Percentiles rank a stretch among this genome's conserved stretches.
Conservation (phyloP, 1,284 basidiomycete species). For the Ceratobasidium sp. region DNA sequence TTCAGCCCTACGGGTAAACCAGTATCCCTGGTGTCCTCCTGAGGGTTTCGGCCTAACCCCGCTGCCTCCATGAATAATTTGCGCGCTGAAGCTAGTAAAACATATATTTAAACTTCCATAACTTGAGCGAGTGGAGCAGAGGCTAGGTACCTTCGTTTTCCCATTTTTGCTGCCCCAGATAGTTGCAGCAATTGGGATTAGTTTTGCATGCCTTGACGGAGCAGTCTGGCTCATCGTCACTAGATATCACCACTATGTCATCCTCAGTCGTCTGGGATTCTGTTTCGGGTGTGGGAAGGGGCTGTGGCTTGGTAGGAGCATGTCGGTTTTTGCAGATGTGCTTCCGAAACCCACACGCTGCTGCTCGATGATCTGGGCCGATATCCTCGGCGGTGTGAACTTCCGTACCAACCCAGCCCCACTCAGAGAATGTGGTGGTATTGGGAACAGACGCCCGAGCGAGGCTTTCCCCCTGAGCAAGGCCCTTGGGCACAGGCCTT, state of each 20-base stretch:
- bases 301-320: conserved; percentile 41
- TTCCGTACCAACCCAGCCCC: conserved; percentile 84
- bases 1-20: conserved; percentile 82
- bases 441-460: conserved; percentile 68
- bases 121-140: conserved; percentile 18
- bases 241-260: conserved; percentile 77
- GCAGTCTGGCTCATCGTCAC: conserved; percentile 71
- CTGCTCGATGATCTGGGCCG: conserved; percentile 71
- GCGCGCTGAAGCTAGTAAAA: conserved; percentile 63
- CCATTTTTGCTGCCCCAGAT: conserved; percentile 85
- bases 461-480: conserved; percentile 70
- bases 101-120: conserved; percentile 48
- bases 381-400: conserved; percentile 70
- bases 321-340: conserved; percentile 38
- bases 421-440: conserved; percentile 64
- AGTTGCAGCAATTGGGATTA: conserved; percentile 87
- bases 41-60: conserved; percentile 69
- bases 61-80: conserved; percentile 68
- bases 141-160: conserved; percentile 69
- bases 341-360: conserved; percentile 74
- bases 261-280: conserved; percentile 59
- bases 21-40: conserved; percentile 63
- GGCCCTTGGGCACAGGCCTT: conserved; percentile 66
- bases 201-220: conserved; percentile 73
- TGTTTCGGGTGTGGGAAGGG: conserved; percentile 51